A percentile compares a stretch with the other conserved stretches of the same genome.
Evolutionary conservation across 2,329 filamentous ascomycete species (phyloP).

Genomic region (Fusarium citri): DNA sequence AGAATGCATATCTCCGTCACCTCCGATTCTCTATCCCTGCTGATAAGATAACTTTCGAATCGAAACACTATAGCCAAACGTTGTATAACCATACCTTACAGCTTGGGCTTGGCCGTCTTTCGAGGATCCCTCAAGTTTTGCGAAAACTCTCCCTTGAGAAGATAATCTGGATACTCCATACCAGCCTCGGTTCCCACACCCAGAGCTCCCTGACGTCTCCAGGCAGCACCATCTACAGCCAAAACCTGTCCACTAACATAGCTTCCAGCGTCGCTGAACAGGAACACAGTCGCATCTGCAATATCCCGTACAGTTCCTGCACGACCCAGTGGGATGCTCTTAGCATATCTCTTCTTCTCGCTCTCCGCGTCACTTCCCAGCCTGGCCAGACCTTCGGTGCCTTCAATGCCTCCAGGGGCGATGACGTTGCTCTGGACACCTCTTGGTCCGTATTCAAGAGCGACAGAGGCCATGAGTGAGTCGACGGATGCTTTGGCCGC

Average conservation of each 20-base stretch:
- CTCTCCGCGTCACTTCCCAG: conserved; percentile 58
- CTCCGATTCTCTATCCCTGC: conserved; percentile 13
- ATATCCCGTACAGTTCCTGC: conserved; percentile 87
- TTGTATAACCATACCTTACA: conserved; percentile 44
- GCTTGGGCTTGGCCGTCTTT: conserved; percentile 55
- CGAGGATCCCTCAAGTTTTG: conserved; percentile 50
- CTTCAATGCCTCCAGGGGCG: conserved; percentile 85
- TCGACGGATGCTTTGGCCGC: conserved; percentile 94
- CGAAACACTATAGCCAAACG: not conserved
- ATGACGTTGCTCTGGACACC: conserved; percentile 91
- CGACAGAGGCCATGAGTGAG: conserved; percentile 80
- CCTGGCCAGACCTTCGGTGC: conserved; percentile 83
- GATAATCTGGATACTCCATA: conserved; percentile 66
- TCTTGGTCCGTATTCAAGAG: conserved; percentile 89
- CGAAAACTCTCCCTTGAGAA: conserved; percentile 52
- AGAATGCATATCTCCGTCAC: conserved; percentile 33
- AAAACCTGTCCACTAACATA: conserved; percentile 87
- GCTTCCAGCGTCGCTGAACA: conserved; percentile 87
- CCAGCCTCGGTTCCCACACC: conserved; percentile 60
- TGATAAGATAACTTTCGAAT: conserved; percentile 17
- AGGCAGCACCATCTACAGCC: conserved; percentile 75
- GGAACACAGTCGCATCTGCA: conserved; percentile 88
- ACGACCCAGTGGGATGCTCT: conserved; percentile 76
- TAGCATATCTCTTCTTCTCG: conserved; percentile 50
- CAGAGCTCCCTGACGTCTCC: conserved; percentile 63